These are phyloP conservation scores for Arctostaphylos glauca DNA, from an alignment of 148 eudicot species.

Conservation along the genomic window DNA sequence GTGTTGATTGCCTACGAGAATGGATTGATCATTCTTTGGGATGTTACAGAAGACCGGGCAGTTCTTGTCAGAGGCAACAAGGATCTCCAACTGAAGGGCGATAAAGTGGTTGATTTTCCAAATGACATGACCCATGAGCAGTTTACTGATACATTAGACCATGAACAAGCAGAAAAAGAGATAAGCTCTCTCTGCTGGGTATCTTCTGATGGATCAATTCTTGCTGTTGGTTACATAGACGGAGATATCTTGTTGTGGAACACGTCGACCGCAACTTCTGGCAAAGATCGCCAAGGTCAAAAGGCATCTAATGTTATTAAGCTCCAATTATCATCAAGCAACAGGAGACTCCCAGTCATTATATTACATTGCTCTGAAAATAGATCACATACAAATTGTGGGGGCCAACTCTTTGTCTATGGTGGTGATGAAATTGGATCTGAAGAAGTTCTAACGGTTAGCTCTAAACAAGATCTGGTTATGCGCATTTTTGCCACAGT, in stretches of 20 bases:
- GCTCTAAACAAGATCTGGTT: conserved; percentile 25
- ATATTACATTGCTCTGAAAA: conserved; percentile 72
- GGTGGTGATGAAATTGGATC: conserved; percentile 97
- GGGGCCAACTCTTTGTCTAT: conserved; percentile 81
- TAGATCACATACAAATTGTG: conserved; percentile 35
- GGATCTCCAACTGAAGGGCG: conserved; percentile 48
- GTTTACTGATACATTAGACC: conserved; percentile 28
- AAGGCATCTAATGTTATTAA: conserved; percentile 53
- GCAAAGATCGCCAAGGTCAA: conserved; percentile 43
- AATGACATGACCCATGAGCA: conserved; percentile 32
- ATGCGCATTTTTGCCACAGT: conserved; percentile 10
- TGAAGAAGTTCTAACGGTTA: conserved; percentile 92
- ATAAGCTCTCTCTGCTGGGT: conserved; percentile 93
- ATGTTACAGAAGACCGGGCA: conserved; percentile 57
- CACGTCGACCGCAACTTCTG: conserved; percentile 33
- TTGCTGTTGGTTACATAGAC: conserved; percentile 94
- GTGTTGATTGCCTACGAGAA: conserved; percentile 74
- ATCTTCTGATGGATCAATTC: conserved; percentile 80
- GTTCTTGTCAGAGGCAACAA: conserved; percentile 60
- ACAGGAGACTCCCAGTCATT: conserved; percentile 85
- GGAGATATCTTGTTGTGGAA: conserved; percentile 97
- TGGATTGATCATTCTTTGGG: conserved; percentile 90
- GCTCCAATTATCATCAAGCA: conserved; percentile 70
- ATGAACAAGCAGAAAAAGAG: conserved; percentile 68
- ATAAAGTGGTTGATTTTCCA: conserved; percentile 26